Evolutionary conservation across 208 protist species (phyloP), one percentile per base, ranked within the genome.

Genomic region (Leishmania martiniquensis): DNA sequence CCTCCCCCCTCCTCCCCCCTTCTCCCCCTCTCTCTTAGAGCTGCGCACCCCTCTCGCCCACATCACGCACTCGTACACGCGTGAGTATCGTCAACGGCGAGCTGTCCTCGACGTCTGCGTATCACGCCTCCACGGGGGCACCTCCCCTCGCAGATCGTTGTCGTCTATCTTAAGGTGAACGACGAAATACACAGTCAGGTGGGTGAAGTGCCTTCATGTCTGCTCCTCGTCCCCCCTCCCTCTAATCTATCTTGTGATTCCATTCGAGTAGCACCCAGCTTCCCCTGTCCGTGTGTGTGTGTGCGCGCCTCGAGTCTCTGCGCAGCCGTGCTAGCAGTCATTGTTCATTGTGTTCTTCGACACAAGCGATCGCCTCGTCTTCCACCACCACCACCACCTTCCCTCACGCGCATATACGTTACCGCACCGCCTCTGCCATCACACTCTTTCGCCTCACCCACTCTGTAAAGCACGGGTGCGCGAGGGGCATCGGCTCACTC

Each of bases 281-380:
- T 37, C 29, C 29, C 10, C 29, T 6, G 54, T 45, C n/a, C 20
- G 57, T 77, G 73, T 57, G 57, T 63, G 73, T 77, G 39, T 32
- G 42, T 77, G 73, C 37, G 52, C 44, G 42, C n/a, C 32, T 59
- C 25, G 22, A 3, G 20, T 44, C n/a, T 49, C 60, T 55, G 29
- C 29, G 29, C 32, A n/a, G 47, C 32, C 55, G 39, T 67, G 3
- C 67, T 60, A 67, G 52, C 73, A 25, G 57, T 22, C 44, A 37
- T 65, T 52, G 39, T 22, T 72, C 51, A 54, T 62, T 75, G 66
- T 71, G 60, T 66, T 66, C 13, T 42, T 66, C 60, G 60, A 66
- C 60, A 66, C 60, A 37, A 66, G 1, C 34, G 20, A 66, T 17
- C 55, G 13, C 55, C 20, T 62, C 17, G 17, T 29, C 55, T 34